Evolutionary conservation across 75 land plant genomes (phyloP).

Genomic region (Pseudotsuga menziesii): DNA sequence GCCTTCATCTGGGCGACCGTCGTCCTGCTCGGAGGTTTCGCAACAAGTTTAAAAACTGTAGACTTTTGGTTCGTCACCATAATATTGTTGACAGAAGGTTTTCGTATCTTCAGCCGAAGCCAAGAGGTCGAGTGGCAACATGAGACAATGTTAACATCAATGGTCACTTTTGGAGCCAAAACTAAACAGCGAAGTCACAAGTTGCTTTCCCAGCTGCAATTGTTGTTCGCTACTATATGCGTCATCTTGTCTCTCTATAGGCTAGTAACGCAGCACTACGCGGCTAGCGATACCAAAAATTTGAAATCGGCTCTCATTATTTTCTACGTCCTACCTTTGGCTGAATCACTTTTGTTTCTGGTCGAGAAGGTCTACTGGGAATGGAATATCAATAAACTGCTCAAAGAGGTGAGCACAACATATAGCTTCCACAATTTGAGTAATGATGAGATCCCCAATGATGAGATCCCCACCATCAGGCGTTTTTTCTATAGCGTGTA

Average conservation of each 20-base stretch:
- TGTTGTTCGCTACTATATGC: neutral
- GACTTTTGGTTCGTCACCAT: conserved; percentile 79
- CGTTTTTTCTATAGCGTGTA: conserved; percentile 79
- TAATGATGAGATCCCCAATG: too few species aligned
- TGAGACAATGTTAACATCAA: conserved; percentile 21
- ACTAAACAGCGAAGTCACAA: neutral
- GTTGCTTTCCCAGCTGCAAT: too few species aligned
- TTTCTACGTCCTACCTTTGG: neutral
- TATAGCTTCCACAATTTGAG: too few species aligned
- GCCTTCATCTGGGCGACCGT: conserved; percentile 70
- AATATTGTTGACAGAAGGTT: conserved; percentile 67
- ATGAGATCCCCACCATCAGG: neutral
- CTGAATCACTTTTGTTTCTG: too few species aligned
- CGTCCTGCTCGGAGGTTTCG: conserved; percentile 73
- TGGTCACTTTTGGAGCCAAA: neutral
- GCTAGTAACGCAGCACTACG: too few species aligned
- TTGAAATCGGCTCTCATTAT: too few species aligned
- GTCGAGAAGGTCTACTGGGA: neutral
- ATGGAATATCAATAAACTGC: neutral
- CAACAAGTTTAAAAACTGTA: conserved; percentile 27
- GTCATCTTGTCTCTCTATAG: too few species aligned
- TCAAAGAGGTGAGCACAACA: neutral
- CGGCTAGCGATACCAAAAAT: too few species aligned
- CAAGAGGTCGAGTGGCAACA: conserved; percentile 90
- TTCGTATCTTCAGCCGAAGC: conserved; percentile 47